Evolutionary conservation across 2,329 filamentous ascomycete species (phyloP), one percentile per base, ranked within the genome.

Genomic region (Fusarium siculi): DNA sequence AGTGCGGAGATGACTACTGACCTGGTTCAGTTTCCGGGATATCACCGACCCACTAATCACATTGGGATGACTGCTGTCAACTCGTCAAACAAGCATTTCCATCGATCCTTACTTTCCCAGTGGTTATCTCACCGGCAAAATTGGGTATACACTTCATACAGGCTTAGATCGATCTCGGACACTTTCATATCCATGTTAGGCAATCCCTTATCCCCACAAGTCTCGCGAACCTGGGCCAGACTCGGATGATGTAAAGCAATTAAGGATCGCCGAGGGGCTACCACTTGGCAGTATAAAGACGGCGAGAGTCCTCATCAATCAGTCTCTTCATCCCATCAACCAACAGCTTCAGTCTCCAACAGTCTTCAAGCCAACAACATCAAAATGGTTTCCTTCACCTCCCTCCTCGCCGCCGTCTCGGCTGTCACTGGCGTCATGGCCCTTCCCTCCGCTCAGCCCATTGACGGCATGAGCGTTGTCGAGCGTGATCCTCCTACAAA

Each of bases 361-460:
- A 57, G 23, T 34, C 25, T 25, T 18, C 21, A 25, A 49, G 21
- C 37, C 30, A 53, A 4, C 21, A 37, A 23, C 34, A 28, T 65
- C 56, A 74, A 32, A 46, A 77, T 77, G 76, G 63, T 76, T 42
- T 70, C 74, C 15, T 70, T 78, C 65, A 75, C 58, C 34, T 75
- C 76, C 25, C 52, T 78, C 19, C 61, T 75, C 56, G 63, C 68
- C 40, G 67, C 69, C 46, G 66, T 77, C 30, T 70, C 69, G 28
- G 72, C 66, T 34, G 54, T 74, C 42, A 66, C 72, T 9, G 60
- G 69, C 8, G 77, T 65, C 23, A 53, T 77, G 23, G 70, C 76
- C 19, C 57, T 74, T 5, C 77, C 78, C 19, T 68, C 65, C 21
- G 9, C 47, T 23, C 47, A 53, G 23, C 50, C 50, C 14, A 2